Base-by-base conservation (phyloP, 441 rosid genomes). In the Dalechampia spathulata region DNA sequence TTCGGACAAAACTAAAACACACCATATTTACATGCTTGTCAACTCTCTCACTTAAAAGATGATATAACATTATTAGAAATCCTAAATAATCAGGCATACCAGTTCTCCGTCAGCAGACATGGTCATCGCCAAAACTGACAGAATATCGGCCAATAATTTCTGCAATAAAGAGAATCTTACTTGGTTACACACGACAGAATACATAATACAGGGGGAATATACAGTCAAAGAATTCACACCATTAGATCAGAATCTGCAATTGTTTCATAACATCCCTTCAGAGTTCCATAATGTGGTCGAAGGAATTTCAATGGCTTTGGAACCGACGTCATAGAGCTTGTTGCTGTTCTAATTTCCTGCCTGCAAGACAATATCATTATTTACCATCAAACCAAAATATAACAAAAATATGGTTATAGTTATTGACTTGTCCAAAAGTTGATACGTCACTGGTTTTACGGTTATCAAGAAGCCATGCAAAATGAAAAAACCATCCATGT, bases 101-200 rank as follows among this genome's bases (percentile, higher is more conserved):
- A 87, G 75, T 74, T 85, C 86, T 63, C 99, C 97, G 63, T 93
- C 97, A 19, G 90, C 97, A 69, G 96, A 93, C 99, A 93, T 89
- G 54, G 99, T 93, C 70, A 89, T 57, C 2, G 99, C 99, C 78
- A 93, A 69, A 59, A 93, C 93, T 26, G 99, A 93, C 22, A 93
- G 78, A 60, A 93, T 85, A 80, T 93, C 99, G 1, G 99, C 89
- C 69, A 93, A 57, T 61, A 72, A 62, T 72, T 80, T 90, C 99
- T 93, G 91, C 75, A 77, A 66, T 71, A 23, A 61, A 49, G 54
- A 20, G 64, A 60, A 55, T 2, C 16, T 55, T 32, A 6, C 11
- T 27, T 36, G 15, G 16, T 47, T 22, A 57, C 53, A 48, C 26
- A 16, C 5, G 23, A 49, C 13, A 16, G 14, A 44, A 3, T 7